These are phyloP conservation scores for Aspergillus versicolor DNA, from an alignment of 2,329 filamentous ascomycete species.

Conservation along the genomic window DNA sequence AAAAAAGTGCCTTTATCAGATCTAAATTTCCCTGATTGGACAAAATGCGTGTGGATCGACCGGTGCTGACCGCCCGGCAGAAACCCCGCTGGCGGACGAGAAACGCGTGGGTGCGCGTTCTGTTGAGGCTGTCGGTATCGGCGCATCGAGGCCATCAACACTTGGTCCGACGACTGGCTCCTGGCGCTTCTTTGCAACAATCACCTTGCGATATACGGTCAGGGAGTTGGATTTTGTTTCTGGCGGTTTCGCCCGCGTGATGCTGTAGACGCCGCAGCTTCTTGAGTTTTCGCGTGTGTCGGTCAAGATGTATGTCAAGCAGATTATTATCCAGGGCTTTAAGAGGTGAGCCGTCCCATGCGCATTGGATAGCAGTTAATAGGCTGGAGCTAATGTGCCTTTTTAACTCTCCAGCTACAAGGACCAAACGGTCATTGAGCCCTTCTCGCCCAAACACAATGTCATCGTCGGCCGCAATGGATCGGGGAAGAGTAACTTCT, in stretches of 20 bases:
- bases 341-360: constrained; percentile 69
- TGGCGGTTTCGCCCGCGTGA: constrained; percentile 25
- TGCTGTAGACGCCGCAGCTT: constrained; percentile 27
- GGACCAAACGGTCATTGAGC: constrained; percentile 97
- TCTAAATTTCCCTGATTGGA: constrained; percentile 23
- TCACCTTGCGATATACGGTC: background rate
- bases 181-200: constrained; percentile 1
- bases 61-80: constrained; percentile 35
- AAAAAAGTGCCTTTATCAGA: constrained; percentile 15
- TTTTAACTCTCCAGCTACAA: constrained; percentile 71
- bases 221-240: constrained; percentile 5
- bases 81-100: constrained; percentile 31
- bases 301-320: constrained; percentile 90
- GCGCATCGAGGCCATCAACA: constrained; percentile 8
- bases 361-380: background rate
- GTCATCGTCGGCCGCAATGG: constrained; percentile 99
- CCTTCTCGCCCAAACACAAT: constrained; percentile 95
- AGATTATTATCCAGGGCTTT: constrained; percentile 99
- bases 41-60: constrained; percentile 16
- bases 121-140: constrained; percentile 16
- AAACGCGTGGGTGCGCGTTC: constrained; percentile 20
- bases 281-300: constrained; percentile 28
- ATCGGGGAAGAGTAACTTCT: constrained; percentile 99
- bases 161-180: background rate
- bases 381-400: constrained; percentile 72